Percentiles rank a stretch among this genome's conserved stretches.
Evolutionary conservation across 208 protist genomes (phyloP).

Genomic region (Wallacemonas sp.): DNA sequence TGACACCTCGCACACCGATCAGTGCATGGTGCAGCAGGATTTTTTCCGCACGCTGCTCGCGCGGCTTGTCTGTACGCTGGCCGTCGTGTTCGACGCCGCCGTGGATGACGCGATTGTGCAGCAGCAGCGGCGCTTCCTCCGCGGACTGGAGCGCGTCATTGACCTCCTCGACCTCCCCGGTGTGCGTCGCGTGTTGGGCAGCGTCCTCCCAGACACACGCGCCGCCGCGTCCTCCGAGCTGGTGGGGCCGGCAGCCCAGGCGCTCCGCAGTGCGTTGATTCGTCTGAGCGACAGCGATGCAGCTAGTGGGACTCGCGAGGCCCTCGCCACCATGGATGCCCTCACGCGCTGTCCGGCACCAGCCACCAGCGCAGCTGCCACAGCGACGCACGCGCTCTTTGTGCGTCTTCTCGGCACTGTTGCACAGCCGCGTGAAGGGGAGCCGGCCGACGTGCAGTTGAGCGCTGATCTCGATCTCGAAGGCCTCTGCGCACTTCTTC

Average conservation of each 20-base stretch:
- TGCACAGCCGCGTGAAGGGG: neutral
- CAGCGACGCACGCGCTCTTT: no score
- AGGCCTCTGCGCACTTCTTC: neutral
- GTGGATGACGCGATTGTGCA: conserved; percentile 22
- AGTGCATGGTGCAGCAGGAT: no score
- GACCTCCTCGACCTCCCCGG: neutral
- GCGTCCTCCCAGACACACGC: neutral
- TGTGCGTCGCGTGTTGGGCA: neutral
- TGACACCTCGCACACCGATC: no score
- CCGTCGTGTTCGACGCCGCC: neutral
- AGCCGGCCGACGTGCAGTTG: neutral
- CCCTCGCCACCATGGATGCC: conserved; percentile 1
- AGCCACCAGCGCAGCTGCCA: no score
- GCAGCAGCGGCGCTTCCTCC: conserved; percentile 21
- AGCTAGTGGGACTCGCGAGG: no score
- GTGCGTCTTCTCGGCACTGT: neutral
- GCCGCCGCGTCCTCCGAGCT: no score
- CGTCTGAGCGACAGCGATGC: no score
- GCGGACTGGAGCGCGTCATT: neutral
- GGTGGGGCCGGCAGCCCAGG: no score
- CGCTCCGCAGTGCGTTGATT: no score
- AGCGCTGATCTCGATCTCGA: neutral
- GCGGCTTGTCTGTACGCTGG: neutral
- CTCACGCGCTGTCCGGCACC: neutral
- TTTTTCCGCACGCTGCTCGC: neutral